A percentile compares a stretch with the other conserved stretches of the same genome.
These are phyloP conservation scores for Zasmidium cellare DNA, from an alignment of 2,329 filamentous ascomycete genomes.

Conservation along the genomic window DNA sequence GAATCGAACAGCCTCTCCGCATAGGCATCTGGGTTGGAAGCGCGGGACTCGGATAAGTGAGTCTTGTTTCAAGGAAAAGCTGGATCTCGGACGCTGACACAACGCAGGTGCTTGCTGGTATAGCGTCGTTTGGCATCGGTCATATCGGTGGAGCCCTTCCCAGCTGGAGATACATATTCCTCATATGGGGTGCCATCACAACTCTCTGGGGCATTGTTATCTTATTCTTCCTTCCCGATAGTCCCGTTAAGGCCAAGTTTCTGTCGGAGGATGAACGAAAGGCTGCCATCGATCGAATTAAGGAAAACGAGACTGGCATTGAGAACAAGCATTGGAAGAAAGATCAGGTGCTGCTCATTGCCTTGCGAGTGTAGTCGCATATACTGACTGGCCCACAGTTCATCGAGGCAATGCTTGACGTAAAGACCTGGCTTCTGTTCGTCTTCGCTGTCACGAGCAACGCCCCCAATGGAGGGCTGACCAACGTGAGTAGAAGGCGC, in stretches of 20 bases:
- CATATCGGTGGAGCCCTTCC: conserved; percentile 57
- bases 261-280: conserved; percentile 42
- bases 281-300: conserved; percentile 55
- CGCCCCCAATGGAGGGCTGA: conserved; percentile 18
- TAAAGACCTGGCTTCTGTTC: conserved; percentile 53
- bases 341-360: conserved; percentile 50
- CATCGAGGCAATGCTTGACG: conserved; percentile 54
- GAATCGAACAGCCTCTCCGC: conserved; percentile 58
- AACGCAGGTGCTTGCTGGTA: conserved; percentile 38
- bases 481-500: conserved; percentile 7
- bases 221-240: conserved; percentile 43
- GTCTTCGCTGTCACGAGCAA: conserved; percentile 12
- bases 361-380: neutral
- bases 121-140: conserved; percentile 61
- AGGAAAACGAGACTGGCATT: conserved; percentile 53
- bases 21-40: conserved; percentile 64
- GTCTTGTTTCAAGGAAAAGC: neutral
- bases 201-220: conserved; percentile 38
- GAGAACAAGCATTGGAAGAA: conserved; percentile 51
- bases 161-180: conserved; percentile 62
- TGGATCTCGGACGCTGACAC: neutral
- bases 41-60: conserved; percentile 52
- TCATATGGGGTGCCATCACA: conserved; percentile 52
- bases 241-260: conserved; percentile 47
- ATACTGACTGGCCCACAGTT: conserved; percentile 47